Percentiles rank a stretch among this genome's conserved stretches.
These are phyloP conservation scores for Neurospora sp. DNA, from an alignment of 495 filamentous ascomycete species.

Conservation along the genomic window DNA sequence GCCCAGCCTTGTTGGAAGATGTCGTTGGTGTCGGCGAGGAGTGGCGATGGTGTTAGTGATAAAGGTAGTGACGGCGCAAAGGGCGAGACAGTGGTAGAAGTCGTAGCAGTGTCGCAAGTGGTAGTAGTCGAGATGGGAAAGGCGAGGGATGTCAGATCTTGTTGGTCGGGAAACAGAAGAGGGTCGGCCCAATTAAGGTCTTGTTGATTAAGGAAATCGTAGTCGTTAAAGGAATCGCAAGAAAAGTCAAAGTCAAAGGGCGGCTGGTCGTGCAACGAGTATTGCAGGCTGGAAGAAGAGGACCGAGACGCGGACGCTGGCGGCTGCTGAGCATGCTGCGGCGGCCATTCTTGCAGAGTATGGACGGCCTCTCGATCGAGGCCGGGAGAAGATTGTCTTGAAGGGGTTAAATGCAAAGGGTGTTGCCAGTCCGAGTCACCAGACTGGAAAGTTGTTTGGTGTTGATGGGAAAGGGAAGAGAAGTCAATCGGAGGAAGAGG, in stretches of 20 bases:
- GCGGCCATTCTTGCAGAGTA: slow-evolving; percentile 20
- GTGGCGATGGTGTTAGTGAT: background rate
- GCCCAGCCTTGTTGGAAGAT: background rate
- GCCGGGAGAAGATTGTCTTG: slow-evolving; percentile 2
- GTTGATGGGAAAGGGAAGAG: background rate
- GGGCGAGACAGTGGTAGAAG: background rate
- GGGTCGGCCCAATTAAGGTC: background rate
- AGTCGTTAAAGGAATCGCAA: background rate
- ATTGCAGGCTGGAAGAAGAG: slow-evolving; percentile 4
- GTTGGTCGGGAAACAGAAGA: background rate
- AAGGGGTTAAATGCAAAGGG: background rate
- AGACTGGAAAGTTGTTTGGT: background rate
- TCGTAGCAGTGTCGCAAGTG: background rate
- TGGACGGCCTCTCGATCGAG: slow-evolving; percentile 14
- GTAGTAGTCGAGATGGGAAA: background rate
- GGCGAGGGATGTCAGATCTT: background rate
- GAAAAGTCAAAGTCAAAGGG: background rate
- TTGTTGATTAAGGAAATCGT: background rate
- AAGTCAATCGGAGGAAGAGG: background rate
- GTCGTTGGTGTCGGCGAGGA: background rate
- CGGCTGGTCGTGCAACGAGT: too few species aligned
- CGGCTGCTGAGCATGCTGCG: slow-evolving; percentile 13
- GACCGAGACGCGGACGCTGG: slow-evolving; percentile 1
- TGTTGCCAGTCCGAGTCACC: background rate
- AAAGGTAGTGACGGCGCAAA: background rate